These are phyloP conservation scores for Raphanus sativus DNA, from an alignment of 345 rosid genomes.

Conservation along the genomic window DNA sequence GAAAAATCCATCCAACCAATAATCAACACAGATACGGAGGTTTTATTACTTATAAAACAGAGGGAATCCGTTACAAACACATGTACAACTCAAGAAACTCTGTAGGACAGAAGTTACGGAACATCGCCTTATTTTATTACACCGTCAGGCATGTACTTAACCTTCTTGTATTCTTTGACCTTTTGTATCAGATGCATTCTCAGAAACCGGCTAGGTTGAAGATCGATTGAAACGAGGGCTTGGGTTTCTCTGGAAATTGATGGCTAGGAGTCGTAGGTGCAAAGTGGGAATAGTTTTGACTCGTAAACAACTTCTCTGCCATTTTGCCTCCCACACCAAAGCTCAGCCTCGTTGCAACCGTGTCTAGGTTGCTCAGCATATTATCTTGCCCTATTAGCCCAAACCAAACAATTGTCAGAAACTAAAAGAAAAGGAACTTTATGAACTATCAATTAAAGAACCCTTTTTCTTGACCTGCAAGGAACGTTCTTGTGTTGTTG, in stretches of 20 bases:
- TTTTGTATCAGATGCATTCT: background rate
- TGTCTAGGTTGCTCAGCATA: slow-evolving; percentile 18
- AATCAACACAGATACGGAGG: background rate
- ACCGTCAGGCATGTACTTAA: background rate
- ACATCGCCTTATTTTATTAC: slow-evolving; percentile 1
- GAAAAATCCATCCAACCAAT: background rate
- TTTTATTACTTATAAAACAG: slow-evolving; percentile 24
- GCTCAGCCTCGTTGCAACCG: slow-evolving; percentile 23
- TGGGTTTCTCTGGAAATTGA: slow-evolving; percentile 8
- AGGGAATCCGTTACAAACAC: background rate
- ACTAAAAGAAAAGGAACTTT: too few relatives aligned
- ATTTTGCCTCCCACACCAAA: slow-evolving; percentile 23
- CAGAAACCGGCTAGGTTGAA: too few relatives aligned
- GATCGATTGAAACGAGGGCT: slow-evolving; percentile 29
- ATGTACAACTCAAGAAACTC: slow-evolving; percentile 24
- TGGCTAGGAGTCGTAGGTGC: slow-evolving; percentile 20
- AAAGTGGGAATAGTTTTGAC: slow-evolving; percentile 34
- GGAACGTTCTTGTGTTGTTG: slow-evolving; percentile 46
- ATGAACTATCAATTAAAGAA: background rate
- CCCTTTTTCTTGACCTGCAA: slow-evolving; percentile 40
- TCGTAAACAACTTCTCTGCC: slow-evolving; percentile 32
- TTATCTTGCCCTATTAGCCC: slow-evolving; percentile 32
- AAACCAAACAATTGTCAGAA: background rate
- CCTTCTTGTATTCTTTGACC: background rate
- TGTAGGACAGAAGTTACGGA: background rate